These are phyloP conservation scores for Blastobotrys apis DNA, from an alignment of 1,139 yeast genomes.

Conservation along the genomic window DNA sequence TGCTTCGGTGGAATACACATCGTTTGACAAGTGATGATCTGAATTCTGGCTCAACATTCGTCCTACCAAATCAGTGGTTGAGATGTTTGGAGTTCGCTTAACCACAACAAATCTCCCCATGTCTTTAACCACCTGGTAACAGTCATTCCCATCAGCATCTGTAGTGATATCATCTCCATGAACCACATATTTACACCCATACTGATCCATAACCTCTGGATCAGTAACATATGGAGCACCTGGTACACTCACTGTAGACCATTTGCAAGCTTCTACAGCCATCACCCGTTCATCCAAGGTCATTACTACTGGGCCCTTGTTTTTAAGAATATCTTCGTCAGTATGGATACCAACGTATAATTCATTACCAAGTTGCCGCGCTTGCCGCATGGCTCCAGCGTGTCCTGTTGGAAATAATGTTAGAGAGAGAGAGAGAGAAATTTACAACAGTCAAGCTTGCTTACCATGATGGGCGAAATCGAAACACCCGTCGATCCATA, in stretches of 20 bases:
- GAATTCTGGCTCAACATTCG: conserved; percentile 62
- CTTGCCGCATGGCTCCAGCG: conserved; percentile 94
- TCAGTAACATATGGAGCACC: conserved; percentile 95
- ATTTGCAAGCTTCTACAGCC: conserved; percentile 86
- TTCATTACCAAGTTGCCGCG: conserved; percentile 71
- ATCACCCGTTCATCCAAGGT: conserved; percentile 66
- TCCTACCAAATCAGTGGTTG: conserved; percentile 94
- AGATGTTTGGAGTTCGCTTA: conserved; percentile 87
- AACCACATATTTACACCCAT: conserved; percentile 80
- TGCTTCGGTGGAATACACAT: conserved; percentile 21
- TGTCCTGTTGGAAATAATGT: conserved; percentile 47
- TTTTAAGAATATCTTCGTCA: conserved; percentile 73
- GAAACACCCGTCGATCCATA: conserved; percentile 96
- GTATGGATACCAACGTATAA: conserved; percentile 86
- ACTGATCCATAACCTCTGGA: conserved; percentile 68
- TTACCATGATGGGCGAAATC: conserved; percentile 94
- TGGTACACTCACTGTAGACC: conserved; percentile 72
- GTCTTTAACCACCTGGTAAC: conserved; percentile 79
- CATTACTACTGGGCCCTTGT: conserved; percentile 97
- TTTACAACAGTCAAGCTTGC: conserved; percentile 21
- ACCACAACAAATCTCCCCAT: conserved; percentile 84
- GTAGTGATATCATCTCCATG: conserved; percentile 98
- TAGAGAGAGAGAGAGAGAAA: not conserved
- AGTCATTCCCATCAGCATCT: conserved; percentile 91
- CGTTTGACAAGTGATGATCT: conserved; percentile 48